Evolutionary conservation across 305 asterid species (phyloP), one percentile per base, ranked within the genome.

Genomic region (Caryopteris hybrid): DNA sequence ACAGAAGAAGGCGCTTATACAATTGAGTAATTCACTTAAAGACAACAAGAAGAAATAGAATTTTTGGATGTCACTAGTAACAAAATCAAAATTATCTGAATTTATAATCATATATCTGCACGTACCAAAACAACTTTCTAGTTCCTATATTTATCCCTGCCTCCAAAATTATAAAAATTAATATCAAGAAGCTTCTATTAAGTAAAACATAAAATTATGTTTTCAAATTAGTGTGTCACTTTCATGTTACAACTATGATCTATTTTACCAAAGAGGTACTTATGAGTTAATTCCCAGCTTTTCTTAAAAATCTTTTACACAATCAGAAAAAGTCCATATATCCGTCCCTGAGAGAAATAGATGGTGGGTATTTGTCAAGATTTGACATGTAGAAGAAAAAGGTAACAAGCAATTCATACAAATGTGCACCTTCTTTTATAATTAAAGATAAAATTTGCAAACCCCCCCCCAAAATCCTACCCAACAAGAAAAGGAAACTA

Each of bases 331-430:
- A 31, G 36, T 57, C 52, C 52, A 64, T 42, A 27, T 17, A 22
- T 9, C 47, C 58, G 38, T 38, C 63, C 69, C 68, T 41, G 27
- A 18, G 52, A 51, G 51, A 31, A 18, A 70, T 29, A 69, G 58
- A 41, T 23, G 12, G 53, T 33, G 27, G 38, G 16, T 20, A 61
- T 9, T 36, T 25, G 61, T 68, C 20, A 25, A 20, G 4, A 54
- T 33, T 34, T 1, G 47, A 43, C 27, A 67, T 3, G 66, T 25
- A 50, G 45, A 34, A 66, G 51, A 47, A 52, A 74, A 31, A 16
- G 43, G 59, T 51, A 59, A 67, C 25, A 9, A 20, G 57, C n/a
- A 38, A 58, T 33, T 47, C 46, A 38, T 4, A 53, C 64, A 45
- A 29, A 48, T 18, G 20, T 7, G 5, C 47, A 17, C 46, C 54